Evolutionary conservation across 345 rosid species (phyloP).

Genomic region (Syzygium aqueum): DNA sequence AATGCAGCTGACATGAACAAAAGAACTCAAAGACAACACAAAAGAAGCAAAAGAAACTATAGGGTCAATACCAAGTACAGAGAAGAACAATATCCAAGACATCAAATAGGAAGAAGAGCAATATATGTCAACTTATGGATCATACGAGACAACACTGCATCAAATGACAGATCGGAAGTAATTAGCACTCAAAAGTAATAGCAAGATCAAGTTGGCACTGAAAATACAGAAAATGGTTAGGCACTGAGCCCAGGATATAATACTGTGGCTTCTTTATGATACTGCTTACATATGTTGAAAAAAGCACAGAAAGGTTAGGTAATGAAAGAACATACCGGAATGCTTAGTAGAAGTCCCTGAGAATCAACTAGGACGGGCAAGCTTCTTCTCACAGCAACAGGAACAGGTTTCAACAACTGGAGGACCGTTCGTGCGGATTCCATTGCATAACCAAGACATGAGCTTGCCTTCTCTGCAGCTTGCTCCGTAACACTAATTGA

Average conservation of each 20-base stretch:
- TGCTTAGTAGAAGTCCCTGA: constrained; percentile 44
- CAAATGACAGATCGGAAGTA: not conserved
- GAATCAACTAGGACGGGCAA: constrained; percentile 56
- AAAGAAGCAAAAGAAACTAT: not conserved
- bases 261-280: not conserved
- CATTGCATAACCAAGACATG: constrained; percentile 19
- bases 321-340: constrained; percentile 48
- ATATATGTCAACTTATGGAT: not conserved
- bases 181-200: not conserved
- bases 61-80: not conserved
- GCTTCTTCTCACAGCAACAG: constrained; percentile 70
- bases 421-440: constrained; percentile 46
- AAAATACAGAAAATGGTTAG: not conserved
- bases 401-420: constrained; percentile 41
- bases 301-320: not conserved
- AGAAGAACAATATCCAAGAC: not conserved
- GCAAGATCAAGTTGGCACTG: not conserved
- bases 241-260: not conserved
- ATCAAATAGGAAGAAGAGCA: not conserved
- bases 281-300: not conserved
- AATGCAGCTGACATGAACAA: not conserved
- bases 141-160: not conserved
- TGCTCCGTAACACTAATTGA: not conserved
- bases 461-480: constrained; percentile 4
- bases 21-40: not conserved